Percentiles rank a stretch among this genome's conserved stretches.
Evolutionary conservation across 2,329 filamentous ascomycete species (phyloP).

Genomic region (Pleomassaria siparia): DNA sequence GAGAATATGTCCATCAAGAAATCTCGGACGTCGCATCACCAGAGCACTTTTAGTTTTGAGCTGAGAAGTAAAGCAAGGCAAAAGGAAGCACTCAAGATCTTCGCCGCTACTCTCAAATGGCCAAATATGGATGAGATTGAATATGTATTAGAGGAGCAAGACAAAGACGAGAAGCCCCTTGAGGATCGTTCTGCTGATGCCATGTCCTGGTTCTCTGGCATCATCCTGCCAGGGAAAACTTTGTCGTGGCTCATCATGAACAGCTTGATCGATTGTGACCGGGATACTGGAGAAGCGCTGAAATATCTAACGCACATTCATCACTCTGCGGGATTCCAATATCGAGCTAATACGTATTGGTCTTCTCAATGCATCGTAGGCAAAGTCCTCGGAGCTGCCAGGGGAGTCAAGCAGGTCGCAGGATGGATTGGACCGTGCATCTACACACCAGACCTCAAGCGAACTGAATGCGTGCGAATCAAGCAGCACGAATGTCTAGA

Average conservation of each 20-base stretch:
- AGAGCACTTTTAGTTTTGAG: constrained; percentile 59
- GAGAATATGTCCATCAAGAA: constrained; percentile 69
- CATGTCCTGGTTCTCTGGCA: constrained; percentile 75
- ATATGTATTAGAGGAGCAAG: constrained; percentile 61
- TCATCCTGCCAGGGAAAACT: constrained; percentile 69
- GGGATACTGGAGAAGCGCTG: constrained; percentile 65
- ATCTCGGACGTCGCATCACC: constrained; percentile 50
- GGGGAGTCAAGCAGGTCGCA: constrained; percentile 69
- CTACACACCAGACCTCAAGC: constrained; percentile 66
- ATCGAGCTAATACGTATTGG: constrained; percentile 78
- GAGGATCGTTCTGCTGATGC: constrained; percentile 70
- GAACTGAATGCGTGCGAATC: constrained; percentile 70
- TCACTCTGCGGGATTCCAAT: constrained; percentile 73
- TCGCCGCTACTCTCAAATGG: constrained; percentile 75
- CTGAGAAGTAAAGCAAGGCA: constrained; percentile 68
- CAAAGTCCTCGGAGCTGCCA: constrained; percentile 67
- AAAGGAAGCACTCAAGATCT: constrained; percentile 67
- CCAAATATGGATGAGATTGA: constrained; percentile 69
- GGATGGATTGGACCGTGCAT: constrained; percentile 76
- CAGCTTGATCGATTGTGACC: constrained; percentile 72
- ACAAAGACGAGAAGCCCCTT: constrained; percentile 47
- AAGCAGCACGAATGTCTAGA: constrained; percentile 62
- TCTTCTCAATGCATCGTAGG: constrained; percentile 70
- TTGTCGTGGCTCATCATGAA: constrained; percentile 79
- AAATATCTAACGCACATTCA: constrained; percentile 68